A percentile compares a stretch with the other conserved stretches of the same genome.
phyloP scores from a whole-genome alignment of 306 rosid genomes.

The Corylus americana region DNA sequence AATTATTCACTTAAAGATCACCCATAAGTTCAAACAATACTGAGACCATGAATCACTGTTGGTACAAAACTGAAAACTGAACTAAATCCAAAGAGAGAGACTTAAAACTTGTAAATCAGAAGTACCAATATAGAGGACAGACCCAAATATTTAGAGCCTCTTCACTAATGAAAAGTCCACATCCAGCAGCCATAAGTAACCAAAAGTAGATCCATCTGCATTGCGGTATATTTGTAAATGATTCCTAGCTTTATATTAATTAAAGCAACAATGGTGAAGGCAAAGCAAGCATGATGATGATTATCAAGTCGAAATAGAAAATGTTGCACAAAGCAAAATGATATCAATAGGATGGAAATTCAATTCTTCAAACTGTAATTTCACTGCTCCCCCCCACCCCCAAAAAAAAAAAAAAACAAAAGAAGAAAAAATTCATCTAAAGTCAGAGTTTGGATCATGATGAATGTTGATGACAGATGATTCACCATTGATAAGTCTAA shows the following conservation, averaged over 20 bases:
- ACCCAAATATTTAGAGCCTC: constrained; percentile 79
- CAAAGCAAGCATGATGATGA: background rate
- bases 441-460: background rate
- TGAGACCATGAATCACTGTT: background rate
- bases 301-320: background rate
- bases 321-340: background rate
- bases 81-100: constrained; percentile 18
- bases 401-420: background rate
- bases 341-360: background rate
- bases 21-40: constrained; percentile 19
- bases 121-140: constrained; percentile 57
- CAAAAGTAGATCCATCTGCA: constrained; percentile 78
- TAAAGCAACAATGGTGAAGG: background rate
- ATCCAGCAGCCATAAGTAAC: constrained; percentile 78
- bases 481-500: background rate
- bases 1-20: constrained; percentile 24
- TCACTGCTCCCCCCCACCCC: background rate
- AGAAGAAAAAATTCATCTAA: background rate
- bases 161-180: constrained; percentile 74
- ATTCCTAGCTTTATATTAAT: background rate
- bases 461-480: background rate
- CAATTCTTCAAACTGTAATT: background rate
- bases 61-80: constrained; percentile 8
- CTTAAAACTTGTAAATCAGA: constrained; percentile 42
- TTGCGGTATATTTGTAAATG: background rate